Evolutionary conservation across 2,329 filamentous ascomycete genomes (phyloP).

Genomic region (Monascus ruber): DNA sequence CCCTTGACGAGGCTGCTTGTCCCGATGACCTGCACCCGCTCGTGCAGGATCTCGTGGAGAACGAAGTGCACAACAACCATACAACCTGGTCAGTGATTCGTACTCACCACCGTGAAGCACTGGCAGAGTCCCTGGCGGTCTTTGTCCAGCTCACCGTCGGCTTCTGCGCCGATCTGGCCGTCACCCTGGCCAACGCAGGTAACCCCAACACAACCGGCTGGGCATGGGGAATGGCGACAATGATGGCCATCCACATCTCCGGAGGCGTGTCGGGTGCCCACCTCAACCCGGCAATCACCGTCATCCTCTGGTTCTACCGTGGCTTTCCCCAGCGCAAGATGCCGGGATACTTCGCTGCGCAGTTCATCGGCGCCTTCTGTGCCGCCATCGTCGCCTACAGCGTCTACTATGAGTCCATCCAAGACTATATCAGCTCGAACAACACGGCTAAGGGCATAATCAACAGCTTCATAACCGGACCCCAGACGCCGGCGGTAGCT

Average conservation of each 20-base stretch:
- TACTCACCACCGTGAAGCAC: conserved; percentile 40
- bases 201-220: conserved; percentile 35
- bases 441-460: conserved; percentile 19
- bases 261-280: conserved; percentile 39
- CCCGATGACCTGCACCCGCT: conserved; percentile 36
- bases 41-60: conserved; percentile 31
- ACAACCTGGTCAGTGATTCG: conserved; percentile 40
- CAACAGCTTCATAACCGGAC: conserved; percentile 35
- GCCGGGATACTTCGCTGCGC: conserved; percentile 40
- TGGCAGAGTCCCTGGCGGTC: conserved; percentile 43
- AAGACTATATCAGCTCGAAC: conserved; percentile 20
- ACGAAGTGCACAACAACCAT: conserved; percentile 40
- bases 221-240: conserved; percentile 45
- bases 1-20: conserved; percentile 20
- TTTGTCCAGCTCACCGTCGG: conserved; percentile 34
- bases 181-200: conserved; percentile 26
- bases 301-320: conserved; percentile 38
- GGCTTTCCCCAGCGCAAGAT: conserved; percentile 44
- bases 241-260: conserved; percentile 39
- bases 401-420: conserved; percentile 26
- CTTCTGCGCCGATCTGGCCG: conserved; percentile 39
- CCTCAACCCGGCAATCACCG: conserved; percentile 34
- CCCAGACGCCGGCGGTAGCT: conserved; percentile 29
- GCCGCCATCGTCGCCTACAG: conserved; percentile 38
- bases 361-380: conserved; percentile 41